phyloP scores from a whole-genome alignment of 768 basidiomycete genomes.

The Lactifluus echinatus region DNA sequence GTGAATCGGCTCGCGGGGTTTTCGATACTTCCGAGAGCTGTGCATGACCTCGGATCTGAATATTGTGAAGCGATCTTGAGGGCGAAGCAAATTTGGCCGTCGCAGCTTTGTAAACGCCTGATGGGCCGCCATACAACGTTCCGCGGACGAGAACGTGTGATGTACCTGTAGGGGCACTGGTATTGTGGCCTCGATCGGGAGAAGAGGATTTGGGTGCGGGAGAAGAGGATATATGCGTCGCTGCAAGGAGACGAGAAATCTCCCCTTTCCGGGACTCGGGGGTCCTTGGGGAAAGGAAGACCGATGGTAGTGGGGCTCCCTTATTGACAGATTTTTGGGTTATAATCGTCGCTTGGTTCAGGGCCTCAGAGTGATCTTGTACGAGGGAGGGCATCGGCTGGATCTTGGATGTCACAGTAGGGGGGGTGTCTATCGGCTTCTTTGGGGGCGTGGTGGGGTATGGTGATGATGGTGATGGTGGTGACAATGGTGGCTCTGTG shows the following conservation, averaged over 20 bases:
- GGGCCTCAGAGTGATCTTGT: background rate
- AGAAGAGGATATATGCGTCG: background rate
- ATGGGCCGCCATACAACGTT: constrained; percentile 11
- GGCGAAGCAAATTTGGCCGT: background rate
- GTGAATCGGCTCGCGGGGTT: background rate
- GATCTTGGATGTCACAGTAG: background rate
- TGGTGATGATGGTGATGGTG: background rate
- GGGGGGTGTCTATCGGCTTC: background rate
- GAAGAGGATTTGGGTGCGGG: background rate
- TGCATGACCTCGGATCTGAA: background rate
- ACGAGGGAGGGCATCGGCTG: background rate
- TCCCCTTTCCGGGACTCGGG: background rate
- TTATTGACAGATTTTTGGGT: background rate
- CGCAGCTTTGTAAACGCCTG: constrained; percentile 8
- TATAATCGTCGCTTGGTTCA: background rate
- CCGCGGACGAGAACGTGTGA: constrained; percentile 6
- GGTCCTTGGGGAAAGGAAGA: background rate
- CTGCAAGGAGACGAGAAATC: background rate
- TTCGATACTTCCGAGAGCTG: background rate
- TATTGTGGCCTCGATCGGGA: background rate
- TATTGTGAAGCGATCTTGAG: background rate
- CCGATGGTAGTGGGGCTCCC: background rate
- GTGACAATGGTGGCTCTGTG: background rate
- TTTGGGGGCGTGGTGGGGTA: background rate
- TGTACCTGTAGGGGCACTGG: background rate